Conservation (phyloP, 257 asterid genomes). For the Prunella vulgaris region DNA sequence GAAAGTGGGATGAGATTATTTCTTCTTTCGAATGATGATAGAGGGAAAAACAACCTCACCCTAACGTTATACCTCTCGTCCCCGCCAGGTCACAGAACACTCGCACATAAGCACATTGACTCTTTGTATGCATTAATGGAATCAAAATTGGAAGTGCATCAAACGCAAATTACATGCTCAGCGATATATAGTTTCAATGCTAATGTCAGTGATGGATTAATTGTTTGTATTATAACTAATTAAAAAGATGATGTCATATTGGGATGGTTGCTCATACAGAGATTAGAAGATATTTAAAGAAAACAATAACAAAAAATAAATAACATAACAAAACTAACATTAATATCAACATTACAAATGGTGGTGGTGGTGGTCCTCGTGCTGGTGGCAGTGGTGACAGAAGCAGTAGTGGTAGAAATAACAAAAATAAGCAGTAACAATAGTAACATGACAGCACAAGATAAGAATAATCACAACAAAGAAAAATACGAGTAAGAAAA, state of each 20-base stretch:
- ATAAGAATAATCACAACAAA: background rate
- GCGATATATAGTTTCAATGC: background rate
- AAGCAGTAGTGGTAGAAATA: background rate
- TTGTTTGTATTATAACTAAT: background rate
- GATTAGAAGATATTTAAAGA: background rate
- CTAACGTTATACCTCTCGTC: background rate
- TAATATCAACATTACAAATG: background rate
- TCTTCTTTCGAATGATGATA: background rate
- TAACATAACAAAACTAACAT: background rate
- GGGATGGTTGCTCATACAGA: background rate
- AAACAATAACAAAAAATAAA: too few relatives aligned
- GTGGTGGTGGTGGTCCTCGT: background rate
- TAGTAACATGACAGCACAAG: background rate
- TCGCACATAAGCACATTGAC: background rate
- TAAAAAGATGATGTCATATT: background rate
- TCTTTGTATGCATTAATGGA: background rate
- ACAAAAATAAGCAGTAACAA: background rate
- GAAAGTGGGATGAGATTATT: slow-evolving; percentile 8
- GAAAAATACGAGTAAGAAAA: background rate
- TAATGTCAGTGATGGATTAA: background rate
- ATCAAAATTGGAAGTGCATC: background rate
- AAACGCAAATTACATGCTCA: background rate
- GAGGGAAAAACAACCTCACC: slow-evolving; percentile 8
- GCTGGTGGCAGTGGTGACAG: background rate
- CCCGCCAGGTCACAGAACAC: background rate